phyloP scores from a whole-genome alignment of 129 eudicot genomes.

The Chrysanthemum makinoi region DNA sequence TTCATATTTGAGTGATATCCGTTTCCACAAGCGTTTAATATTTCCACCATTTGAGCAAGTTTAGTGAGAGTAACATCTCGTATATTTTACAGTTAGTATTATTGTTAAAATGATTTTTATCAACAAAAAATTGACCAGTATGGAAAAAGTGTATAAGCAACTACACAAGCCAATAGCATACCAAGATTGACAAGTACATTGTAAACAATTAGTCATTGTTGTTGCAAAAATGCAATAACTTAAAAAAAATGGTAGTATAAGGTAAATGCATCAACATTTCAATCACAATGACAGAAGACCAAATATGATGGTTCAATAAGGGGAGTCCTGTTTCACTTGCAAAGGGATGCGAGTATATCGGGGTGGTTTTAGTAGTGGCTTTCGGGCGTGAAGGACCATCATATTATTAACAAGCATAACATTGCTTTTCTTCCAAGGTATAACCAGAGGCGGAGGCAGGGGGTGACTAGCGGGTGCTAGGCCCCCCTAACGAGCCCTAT shows the following conservation, averaged over 20 bases:
- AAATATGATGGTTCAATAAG: background rate
- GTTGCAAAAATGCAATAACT: constrained; percentile 29
- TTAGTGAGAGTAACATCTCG: background rate
- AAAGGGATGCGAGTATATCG: constrained; percentile 20
- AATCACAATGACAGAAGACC: background rate
- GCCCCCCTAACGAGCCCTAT: too few relatives aligned
- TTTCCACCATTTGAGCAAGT: too few relatives aligned
- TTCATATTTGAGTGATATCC: background rate
- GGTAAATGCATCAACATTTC: background rate
- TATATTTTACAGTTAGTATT: too few relatives aligned
- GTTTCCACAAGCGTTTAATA: too few relatives aligned
- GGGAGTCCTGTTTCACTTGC: background rate
- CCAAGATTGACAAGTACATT: too few relatives aligned
- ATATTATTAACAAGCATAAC: constrained; percentile 19
- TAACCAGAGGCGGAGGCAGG: too few relatives aligned
- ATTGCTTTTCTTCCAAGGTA: constrained; percentile 27
- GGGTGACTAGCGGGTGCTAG: too few relatives aligned
- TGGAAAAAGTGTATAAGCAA: too few relatives aligned
- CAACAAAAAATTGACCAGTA: too few relatives aligned
- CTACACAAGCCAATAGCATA: background rate
- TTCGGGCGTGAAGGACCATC: constrained; percentile 8
- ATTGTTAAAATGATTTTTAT: too few relatives aligned
- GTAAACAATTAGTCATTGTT: too few relatives aligned
- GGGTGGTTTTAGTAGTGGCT: constrained; percentile 3
- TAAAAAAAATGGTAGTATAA: background rate